Conservation (phyloP, 2,329 filamentous ascomycete species). For the Cadophora sp. region DNA sequence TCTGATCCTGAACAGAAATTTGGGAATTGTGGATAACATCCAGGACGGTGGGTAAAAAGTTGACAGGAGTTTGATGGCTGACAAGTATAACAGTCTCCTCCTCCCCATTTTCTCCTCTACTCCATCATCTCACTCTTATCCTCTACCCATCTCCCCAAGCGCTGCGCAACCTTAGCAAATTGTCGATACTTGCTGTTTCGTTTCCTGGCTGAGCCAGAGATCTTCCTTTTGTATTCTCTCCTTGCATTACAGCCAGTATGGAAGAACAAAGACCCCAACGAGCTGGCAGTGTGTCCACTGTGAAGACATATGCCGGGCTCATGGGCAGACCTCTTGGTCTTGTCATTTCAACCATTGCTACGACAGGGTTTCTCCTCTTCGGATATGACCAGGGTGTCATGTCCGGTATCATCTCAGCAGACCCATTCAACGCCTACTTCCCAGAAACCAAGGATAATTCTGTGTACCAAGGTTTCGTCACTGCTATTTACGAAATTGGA, state of each 20-base stretch:
- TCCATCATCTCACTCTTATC: slow-evolving; percentile 4
- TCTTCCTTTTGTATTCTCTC: slow-evolving; percentile 9
- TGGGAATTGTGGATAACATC: slow-evolving; percentile 18
- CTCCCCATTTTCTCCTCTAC: slow-evolving; percentile 12
- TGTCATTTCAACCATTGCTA: slow-evolving; percentile 73
- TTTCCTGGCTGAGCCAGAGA: slow-evolving; percentile 5
- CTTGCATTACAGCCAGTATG: slow-evolving; percentile 12
- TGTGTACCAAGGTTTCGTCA: slow-evolving; percentile 54
- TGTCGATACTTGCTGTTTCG: background rate
- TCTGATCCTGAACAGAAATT: slow-evolving; percentile 11
- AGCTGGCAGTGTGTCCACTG: slow-evolving; percentile 28
- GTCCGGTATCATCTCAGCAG: slow-evolving; percentile 72
- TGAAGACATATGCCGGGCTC: slow-evolving; percentile 64
- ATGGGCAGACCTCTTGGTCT: slow-evolving; percentile 70
- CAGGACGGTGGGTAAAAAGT: slow-evolving; percentile 11
- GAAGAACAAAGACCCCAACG: slow-evolving; percentile 17
- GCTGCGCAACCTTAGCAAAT: background rate
- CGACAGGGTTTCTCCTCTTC: slow-evolving; percentile 83
- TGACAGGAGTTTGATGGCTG: slow-evolving; percentile 5
- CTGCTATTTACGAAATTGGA: slow-evolving; percentile 62
- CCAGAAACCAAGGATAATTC: slow-evolving; percentile 60
- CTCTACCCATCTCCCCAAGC: slow-evolving; percentile 6
- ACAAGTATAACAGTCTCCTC: slow-evolving; percentile 6
- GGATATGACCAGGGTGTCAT: slow-evolving; percentile 91
- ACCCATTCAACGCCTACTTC: slow-evolving; percentile 86